Evolutionary conservation across 1,284 basidiomycete species (phyloP), one percentile per base, ranked within the genome.

Genomic region (Ustilago tritici): DNA sequence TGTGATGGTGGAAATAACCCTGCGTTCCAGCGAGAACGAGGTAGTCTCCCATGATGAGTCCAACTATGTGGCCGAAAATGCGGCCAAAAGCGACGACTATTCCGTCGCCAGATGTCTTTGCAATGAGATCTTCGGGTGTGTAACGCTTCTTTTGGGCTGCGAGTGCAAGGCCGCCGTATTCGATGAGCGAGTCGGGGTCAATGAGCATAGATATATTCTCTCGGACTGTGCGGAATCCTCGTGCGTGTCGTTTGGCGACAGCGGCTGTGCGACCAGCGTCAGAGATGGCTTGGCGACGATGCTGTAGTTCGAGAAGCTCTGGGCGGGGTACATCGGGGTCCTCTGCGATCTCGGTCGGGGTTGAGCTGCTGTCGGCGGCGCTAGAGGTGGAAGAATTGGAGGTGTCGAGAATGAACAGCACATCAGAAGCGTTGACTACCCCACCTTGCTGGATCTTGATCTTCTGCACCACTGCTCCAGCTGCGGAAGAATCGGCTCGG

Each of bases 21-120:
- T 81, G 80, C 0, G 80, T 81, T 4, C 80, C 80, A 1, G 80
- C 80, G 2, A 78, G 61, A 3, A 79, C 77, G 32, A 79, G 56
- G 64, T 79, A 79, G 56, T 81, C 79, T 28, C 76, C 74, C 31
- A 81, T 40, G 40, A 61, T 50, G 8, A 81, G 35, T 1, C 46
- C 71, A 5, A 81, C 56, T 0, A 62, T 50, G 41, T 69, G 61
- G 0, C 53, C 56, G 11, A 58, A 23, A 40, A 80, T 65, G 6
- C 59, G 61, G 19, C 69, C 80, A 38, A 70, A 82, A 17, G 72
- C 78, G 17, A 66, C 73, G 47, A 80, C 47, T n/a, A 80, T 68
- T n/a, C 78, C 80, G 52, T 82, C 80, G 28, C 78, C 74, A 17
- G 47, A 54, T 0, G 78, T 80, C 4, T 53, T 61, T 9, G 58